Evolutionary conservation across 2,329 filamentous ascomycete genomes (phyloP), one percentile per base, ranked within the genome.

Genomic region (Curvularia verruculosa): DNA sequence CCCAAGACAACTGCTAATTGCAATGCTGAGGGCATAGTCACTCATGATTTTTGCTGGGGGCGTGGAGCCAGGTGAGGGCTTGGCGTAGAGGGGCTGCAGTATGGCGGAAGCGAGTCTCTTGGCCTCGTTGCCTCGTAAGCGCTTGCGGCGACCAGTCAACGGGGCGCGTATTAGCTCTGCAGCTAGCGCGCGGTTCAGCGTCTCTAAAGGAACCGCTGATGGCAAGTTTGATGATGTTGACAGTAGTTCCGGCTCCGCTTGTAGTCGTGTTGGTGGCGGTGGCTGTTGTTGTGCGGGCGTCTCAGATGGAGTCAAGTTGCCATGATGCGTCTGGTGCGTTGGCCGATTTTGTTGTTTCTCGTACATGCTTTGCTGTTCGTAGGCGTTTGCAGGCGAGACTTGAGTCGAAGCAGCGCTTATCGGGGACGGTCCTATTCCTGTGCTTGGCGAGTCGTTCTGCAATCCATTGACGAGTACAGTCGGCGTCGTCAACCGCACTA

Each of bases 401-500:
- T 62, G 64, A 5, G 71, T 61, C 18, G 54, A 57, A 13, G 57
- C 60, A 26, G 60, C 60, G 49, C 64, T 67, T 24, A 67, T 63
- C 6, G 64, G 56, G 8, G 73, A 70, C 2, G 70, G 66, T 13
- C 66, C 63, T 12, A 70, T 49, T 9, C 59, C 63, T 1, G 64
- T 66, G 46, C 59, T 69, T 9, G 73, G 67, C 0, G 63, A 67
- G 7, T 61, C 58, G 40, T 74, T 65, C 47, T 75, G 64, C 54
- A 82, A 78, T 46, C 83, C 83, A 47, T 84, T 85, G 21, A 85
- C 79, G 7, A 85, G 77, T 2, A 84, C 74, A 9, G 82, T 80
- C 0, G 84, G 83, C 1, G 87, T 89, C 23, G 87, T 86, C 13
- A 89, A 78, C 55, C 86, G 80, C 0, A 89, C 57, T 23, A 59